Evolutionary conservation across 371 early-diverging fungal species (phyloP), one percentile per base, ranked within the genome.

Genomic region (Mucor piriformis): DNA sequence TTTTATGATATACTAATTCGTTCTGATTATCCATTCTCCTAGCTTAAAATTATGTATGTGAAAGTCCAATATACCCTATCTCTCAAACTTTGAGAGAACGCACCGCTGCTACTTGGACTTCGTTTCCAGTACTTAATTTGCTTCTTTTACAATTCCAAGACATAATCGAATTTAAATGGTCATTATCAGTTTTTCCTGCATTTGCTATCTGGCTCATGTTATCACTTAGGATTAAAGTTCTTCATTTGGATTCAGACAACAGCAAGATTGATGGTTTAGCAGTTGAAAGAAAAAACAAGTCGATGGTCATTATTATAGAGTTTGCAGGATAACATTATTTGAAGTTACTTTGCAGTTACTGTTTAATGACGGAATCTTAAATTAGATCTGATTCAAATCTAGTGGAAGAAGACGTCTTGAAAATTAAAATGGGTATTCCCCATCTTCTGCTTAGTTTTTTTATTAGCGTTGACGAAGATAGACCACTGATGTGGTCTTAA

Each of bases 101-200:
- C 44, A 53, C 18, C 15, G 60, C 47, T 47, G 60, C 60, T 27
- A 59, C 60, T 21, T 59, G 53, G 60, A 53, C 6, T 47, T 18
- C 59, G 1, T 44, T 59, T 47, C 53, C 60, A 12, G 52, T 47
- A 0, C 35, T 52, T 47, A 52, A 52, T 59, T 52, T 18, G 0
- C n/a, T 50, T n/a, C 50, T 58, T 50, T 33, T 58, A 43, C 59
- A 58, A 50, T 58, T 18, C 15, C 46, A 59, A 46, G 59, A 50
- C 18, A 1, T 59, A 3, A 52, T 51, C 18, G 60, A 59, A 20
- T 37, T 59, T 29, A 59, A 59, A 52, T 59, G 25, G 59, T 37
- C 51, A 51, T 23, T 13, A 60, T 53, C 16, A 33, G 43, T 52
- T 59, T 52, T 52, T 37, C 44, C 24, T 50, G 15, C 33, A 8